Evolutionary conservation across 2,329 filamentous ascomycete species (phyloP).

Genomic region (Colletotrichum sp.): DNA sequence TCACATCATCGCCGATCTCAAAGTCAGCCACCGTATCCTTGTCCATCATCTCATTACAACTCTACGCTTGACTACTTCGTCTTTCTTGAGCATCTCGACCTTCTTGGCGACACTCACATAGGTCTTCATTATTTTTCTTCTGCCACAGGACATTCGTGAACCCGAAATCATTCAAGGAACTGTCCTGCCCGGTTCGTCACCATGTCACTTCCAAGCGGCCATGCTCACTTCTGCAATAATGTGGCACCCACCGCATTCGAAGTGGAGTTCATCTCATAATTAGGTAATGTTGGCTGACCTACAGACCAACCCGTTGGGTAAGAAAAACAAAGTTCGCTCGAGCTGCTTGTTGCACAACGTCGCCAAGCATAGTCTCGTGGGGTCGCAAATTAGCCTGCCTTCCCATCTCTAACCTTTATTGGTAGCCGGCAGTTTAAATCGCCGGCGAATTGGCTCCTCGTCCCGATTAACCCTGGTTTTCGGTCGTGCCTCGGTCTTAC

Average conservation of each 20-base stretch:
- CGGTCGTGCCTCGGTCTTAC: slow-evolving; percentile 3
- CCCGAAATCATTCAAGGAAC: no score
- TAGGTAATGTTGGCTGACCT: background rate
- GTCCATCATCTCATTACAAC: no score
- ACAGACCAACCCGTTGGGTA: background rate
- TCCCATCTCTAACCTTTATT: background rate
- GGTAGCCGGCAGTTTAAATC: background rate
- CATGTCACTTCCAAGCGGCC: background rate
- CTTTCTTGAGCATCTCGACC: no score
- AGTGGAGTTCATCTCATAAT: background rate
- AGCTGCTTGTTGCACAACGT: background rate
- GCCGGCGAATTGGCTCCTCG: background rate
- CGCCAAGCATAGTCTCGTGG: background rate
- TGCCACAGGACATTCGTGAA: no score
- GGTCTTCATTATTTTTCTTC: no score
- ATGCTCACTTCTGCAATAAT: background rate
- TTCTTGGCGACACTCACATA: no score
- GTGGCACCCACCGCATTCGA: background rate
- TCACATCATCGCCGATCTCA: background rate
- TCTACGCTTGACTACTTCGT: no score
- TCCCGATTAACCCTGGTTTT: background rate
- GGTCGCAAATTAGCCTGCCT: background rate
- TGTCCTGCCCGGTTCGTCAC: no score
- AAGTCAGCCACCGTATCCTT: no score
- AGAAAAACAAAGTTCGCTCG: background rate